Evolutionary conservation across 2,329 filamentous ascomycete species (phyloP).

Genomic region (Aspergillus neoniger): DNA sequence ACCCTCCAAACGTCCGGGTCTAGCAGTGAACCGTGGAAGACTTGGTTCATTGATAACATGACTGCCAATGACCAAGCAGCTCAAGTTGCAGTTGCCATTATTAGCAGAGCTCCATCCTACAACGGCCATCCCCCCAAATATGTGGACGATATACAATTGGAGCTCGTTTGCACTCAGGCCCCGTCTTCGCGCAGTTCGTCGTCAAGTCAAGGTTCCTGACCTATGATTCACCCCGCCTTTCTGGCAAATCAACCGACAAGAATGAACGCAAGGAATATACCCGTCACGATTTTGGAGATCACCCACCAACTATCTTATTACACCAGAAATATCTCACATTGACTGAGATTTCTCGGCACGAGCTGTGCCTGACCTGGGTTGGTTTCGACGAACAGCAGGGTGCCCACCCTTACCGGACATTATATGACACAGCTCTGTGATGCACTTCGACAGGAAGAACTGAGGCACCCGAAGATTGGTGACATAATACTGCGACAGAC

Average conservation of each 20-base stretch:
- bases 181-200: conserved; percentile 31
- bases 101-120: conserved; percentile 36
- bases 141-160: conserved; percentile 37
- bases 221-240: background rate
- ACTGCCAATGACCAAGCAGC: conserved; percentile 35
- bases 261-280: background rate
- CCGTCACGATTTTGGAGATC: background rate
- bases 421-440: too few relatives aligned
- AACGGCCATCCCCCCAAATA: conserved; percentile 25
- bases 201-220: conserved; percentile 16
- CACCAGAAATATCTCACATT: too few relatives aligned
- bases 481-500: too few relatives aligned
- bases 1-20: conserved; percentile 34
- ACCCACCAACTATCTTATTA: background rate
- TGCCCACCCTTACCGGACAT: too few relatives aligned
- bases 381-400: too few relatives aligned
- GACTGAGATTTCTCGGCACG: too few relatives aligned
- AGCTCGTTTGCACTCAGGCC: conserved; percentile 40
- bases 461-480: too few relatives aligned
- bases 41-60: conserved; percentile 40
- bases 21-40: conserved; percentile 34
- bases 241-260: background rate
- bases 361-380: too few relatives aligned
- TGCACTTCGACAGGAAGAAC: too few relatives aligned
- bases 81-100: conserved; percentile 41